These are phyloP conservation scores for Penicillium riverlandense DNA, from an alignment of 495 filamentous ascomycete species.

Conservation along the genomic window DNA sequence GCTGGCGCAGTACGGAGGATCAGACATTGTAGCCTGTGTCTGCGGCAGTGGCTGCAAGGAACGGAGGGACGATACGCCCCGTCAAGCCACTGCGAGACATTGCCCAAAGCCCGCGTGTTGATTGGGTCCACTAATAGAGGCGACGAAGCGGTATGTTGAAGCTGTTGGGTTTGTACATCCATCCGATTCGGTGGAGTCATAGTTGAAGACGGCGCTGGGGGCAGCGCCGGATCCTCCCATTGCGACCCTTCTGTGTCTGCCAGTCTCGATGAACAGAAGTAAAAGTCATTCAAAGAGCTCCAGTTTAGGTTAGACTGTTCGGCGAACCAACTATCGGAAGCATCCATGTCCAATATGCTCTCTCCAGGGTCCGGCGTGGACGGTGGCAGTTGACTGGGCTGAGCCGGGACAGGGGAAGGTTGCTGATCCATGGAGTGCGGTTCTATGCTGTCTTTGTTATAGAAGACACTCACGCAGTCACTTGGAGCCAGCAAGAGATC, in stretches of 20 bases:
- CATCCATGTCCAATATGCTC: conserved; percentile 1
- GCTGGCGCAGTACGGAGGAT: conserved; percentile 36
- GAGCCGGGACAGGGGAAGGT: neutral
- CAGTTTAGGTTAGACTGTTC: neutral
- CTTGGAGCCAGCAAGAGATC: no score
- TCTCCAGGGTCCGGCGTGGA: conserved; percentile 7
- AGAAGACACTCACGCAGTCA: no score
- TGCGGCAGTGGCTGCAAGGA: conserved; percentile 38
- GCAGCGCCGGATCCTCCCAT: conserved; percentile 3
- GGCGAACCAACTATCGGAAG: neutral
- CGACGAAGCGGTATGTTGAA: neutral
- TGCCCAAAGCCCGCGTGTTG: conserved; percentile 6
- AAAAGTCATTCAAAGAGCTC: conserved; percentile 11
- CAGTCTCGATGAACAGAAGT: conserved; percentile 8
- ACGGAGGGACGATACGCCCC: conserved; percentile 32
- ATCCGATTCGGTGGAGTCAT: no score
- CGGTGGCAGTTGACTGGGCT: conserved; percentile 4
- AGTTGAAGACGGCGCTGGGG: neutral
- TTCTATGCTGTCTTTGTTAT: no score
- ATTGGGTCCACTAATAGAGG: neutral
- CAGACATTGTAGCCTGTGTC: conserved; percentile 35
- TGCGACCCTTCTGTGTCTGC: conserved; percentile 5
- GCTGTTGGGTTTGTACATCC: neutral
- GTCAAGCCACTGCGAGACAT: conserved; percentile 35
- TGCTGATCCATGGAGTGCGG: conserved; percentile 5